Conservation (phyloP, 495 filamentous ascomycete species). For the Daldinia concentrica region DNA sequence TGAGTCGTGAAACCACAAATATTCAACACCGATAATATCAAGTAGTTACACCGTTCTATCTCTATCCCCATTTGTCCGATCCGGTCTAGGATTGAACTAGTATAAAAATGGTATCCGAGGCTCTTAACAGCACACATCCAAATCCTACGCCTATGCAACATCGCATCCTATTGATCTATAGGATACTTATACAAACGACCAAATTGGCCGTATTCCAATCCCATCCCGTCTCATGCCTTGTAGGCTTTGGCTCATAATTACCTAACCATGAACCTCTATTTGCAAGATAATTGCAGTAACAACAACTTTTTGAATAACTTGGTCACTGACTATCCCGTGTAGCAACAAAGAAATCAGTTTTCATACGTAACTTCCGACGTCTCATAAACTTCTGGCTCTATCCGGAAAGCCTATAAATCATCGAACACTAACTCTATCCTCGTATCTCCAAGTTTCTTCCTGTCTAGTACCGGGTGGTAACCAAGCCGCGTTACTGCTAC, state of each 20-base stretch:
- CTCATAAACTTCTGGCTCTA: constrained; percentile 17
- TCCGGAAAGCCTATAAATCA: constrained; percentile 5
- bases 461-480: constrained; percentile 78
- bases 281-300: constrained; percentile 24
- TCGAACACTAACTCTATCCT: constrained; percentile 53
- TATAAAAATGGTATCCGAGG: constrained; percentile 29
- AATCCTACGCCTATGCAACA: constrained; percentile 28
- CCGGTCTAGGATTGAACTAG: constrained; percentile 18
- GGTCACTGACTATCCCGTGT: constrained; percentile 4
- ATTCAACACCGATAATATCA: background rate
- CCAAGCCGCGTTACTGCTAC: constrained; percentile 69
- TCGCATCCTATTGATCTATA: constrained; percentile 28
- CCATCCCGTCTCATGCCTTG: constrained; percentile 26
- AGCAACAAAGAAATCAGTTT: constrained; percentile 10
- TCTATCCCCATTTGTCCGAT: constrained; percentile 17
- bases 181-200: constrained; percentile 32
- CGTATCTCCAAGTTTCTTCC: constrained; percentile 80
- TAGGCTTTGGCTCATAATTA: constrained; percentile 12
- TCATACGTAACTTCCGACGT: constrained; percentile 27
- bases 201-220: constrained; percentile 23
- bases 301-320: constrained; percentile 14
- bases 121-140: constrained; percentile 18
- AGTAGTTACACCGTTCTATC: background rate
- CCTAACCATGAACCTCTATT: constrained; percentile 18
- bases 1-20: background rate